A percentile compares a stretch with the other conserved stretches of the same genome.
Conservation (phyloP, 495 filamentous ascomycete genomes). For the Rhypophila decipiens region DNA sequence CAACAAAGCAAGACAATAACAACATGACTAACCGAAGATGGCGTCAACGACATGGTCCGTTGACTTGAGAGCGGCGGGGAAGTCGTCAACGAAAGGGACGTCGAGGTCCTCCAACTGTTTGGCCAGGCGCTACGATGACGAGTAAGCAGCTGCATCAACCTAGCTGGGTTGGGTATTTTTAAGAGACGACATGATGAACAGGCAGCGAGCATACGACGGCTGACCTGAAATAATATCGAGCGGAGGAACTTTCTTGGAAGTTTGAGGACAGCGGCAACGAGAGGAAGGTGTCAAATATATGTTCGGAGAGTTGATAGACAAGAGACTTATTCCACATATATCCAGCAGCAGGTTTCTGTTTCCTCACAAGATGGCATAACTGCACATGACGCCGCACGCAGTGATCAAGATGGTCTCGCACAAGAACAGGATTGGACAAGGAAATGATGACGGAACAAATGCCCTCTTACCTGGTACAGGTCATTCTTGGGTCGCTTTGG, state of each 20-base stretch:
- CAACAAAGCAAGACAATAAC: too few species aligned
- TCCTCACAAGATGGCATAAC: too few species aligned
- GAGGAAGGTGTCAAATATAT: too few species aligned
- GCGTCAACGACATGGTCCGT: slow-evolving; percentile 84
- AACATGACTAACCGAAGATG: slow-evolving; percentile 73
- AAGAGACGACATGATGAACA: slow-evolving; percentile 3
- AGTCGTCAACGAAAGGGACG: slow-evolving; percentile 81
- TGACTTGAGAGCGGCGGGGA: slow-evolving; percentile 54
- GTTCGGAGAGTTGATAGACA: too few species aligned
- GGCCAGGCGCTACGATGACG: slow-evolving; percentile 56
- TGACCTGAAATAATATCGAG: too few species aligned
- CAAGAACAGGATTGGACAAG: not conserved
- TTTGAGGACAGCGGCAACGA: not conserved
- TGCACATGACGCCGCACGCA: too few species aligned
- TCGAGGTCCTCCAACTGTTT: slow-evolving; percentile 78
- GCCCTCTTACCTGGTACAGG: slow-evolving; percentile 71
- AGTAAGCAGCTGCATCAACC: too few species aligned
- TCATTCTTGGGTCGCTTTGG: slow-evolving; percentile 87
- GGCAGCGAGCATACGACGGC: not conserved
- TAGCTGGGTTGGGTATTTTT: not conserved
- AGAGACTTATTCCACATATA: too few species aligned
- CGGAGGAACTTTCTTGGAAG: too few species aligned
- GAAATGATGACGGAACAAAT: too few species aligned
- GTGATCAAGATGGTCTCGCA: not conserved
- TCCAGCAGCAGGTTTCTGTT: too few species aligned